Evolutionary conservation across 306 rosid genomes (phyloP), one percentile per base, ranked within the genome.

Genomic region (Rosa rugosa): DNA sequence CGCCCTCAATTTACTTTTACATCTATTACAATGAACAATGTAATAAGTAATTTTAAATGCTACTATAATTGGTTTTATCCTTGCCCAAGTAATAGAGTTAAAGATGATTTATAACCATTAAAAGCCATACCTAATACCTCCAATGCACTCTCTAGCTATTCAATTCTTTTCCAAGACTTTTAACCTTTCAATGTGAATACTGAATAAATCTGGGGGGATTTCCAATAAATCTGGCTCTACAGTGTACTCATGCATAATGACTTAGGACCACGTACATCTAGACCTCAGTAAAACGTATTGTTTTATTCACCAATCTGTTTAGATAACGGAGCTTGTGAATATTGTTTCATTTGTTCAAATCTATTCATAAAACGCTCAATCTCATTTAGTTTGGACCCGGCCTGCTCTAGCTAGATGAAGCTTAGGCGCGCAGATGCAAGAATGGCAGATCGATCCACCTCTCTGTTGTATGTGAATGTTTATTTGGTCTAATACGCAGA

Each of bases 391-490:
- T 56, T 8, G 64, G 31, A 57, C 34, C 34, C 10, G 11, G 34
- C 12, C 16, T 13, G 27, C 27, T 56, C 34, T n/a, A 57, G 64
- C 64, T 22, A 2, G 64, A 8, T 42, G 11, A 42, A 42, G 46
- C 46, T 8, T 42, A 4, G 1, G 46, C 11, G 31, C 10, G 22
- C 18, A 51, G 22, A 57, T 57, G 5, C 63, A 62, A 27, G 67
- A 62, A 62, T 25, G 40, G 67, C 67, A 62, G 67, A 62, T 62
- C 67, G 18, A 25, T 62, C 40, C 31, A 66, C 71, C 71, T 66
- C 47, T 66, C 49, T 42, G 16, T 17, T 31, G 66, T 62, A 27
- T 63, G 44, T 66, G 47, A 6, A 65, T 36, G 70, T 65, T 36
- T 65, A 65, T 16, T 65, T 65, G 23, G 45, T 65, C 22, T 1